These are phyloP conservation scores for Sisymbrium irio DNA, from an alignment of 345 rosid species.

Conservation along the genomic window DNA sequence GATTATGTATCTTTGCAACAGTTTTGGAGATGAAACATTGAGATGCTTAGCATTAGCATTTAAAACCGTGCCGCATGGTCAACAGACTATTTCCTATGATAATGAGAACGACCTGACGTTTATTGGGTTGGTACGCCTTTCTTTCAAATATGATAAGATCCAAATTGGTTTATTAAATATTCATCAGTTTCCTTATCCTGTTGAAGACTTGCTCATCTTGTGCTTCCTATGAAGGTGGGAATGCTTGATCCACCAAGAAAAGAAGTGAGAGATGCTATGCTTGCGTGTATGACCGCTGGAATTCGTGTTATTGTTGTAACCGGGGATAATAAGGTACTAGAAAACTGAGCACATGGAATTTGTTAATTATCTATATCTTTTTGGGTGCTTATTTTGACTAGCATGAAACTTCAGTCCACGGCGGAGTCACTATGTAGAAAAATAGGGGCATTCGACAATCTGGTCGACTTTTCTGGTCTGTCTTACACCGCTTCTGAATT, in stretches of 20 bases:
- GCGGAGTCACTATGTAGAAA: conserved; percentile 95
- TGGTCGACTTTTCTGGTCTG: conserved; percentile 71
- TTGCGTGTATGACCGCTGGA: conserved; percentile 97
- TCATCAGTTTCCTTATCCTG: background rate
- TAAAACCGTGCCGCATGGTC: conserved; percentile 72
- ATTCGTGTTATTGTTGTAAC: conserved; percentile 99
- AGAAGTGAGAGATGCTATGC: conserved; percentile 95
- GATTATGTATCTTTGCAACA: conserved; percentile 43
- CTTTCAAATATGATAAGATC: conserved; percentile 33
- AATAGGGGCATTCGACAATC: conserved; percentile 93
- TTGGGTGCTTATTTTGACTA: conserved; percentile 31
- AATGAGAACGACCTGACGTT: conserved; percentile 95
- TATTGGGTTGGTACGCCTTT: conserved; percentile 98
- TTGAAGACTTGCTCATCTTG: conserved; percentile 11
- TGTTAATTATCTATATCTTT: background rate
- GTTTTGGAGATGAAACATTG: conserved; percentile 91
- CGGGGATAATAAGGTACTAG: conserved; percentile 93
- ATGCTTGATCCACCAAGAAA: conserved; percentile 99
- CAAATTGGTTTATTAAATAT: background rate
- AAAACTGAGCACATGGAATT: background rate
- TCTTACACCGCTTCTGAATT: conserved; percentile 97
- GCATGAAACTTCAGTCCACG: conserved; percentile 64
- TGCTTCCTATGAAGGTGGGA: conserved; percentile 66
- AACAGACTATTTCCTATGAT: conserved; percentile 63
- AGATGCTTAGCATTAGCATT: conserved; percentile 93